phyloP scores from a whole-genome alignment of 2,329 filamentous ascomycete species.

The Thielaviopsis euricoi region DNA sequence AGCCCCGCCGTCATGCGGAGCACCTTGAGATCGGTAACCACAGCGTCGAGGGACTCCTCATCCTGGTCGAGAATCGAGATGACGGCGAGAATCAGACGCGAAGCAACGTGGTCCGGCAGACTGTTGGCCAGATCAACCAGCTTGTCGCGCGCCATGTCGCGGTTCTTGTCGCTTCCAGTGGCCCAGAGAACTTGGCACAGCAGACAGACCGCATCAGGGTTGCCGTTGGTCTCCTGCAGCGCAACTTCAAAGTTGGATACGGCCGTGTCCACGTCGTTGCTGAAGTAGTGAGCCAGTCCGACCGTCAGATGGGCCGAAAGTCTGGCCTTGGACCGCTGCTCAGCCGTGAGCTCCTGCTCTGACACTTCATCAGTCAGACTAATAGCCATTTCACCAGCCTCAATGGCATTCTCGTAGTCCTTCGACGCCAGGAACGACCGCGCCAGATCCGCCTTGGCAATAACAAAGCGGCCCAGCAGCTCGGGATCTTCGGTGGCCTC shows the following conservation, averaged over 20 bases:
- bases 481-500: conserved; percentile 64
- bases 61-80: conserved; percentile 73
- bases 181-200: conserved; percentile 90
- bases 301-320: conserved; percentile 76
- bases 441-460: conserved; percentile 74
- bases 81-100: conserved; percentile 65
- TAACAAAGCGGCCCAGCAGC: conserved; percentile 58
- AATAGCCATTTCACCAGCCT: conserved; percentile 67
- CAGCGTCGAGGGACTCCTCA: conserved; percentile 61
- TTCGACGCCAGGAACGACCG: conserved; percentile 61
- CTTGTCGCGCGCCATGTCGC: conserved; percentile 58
- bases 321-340: conserved; percentile 52
- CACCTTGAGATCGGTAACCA: conserved; percentile 57
- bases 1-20: conserved; percentile 54
- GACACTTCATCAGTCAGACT: conserved; percentile 60
- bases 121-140: conserved; percentile 67
- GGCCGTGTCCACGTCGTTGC: conserved; percentile 46
- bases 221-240: conserved; percentile 55
- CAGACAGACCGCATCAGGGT: conserved; percentile 73
- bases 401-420: conserved; percentile 50
- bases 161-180: conserved; percentile 57
- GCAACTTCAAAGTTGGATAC: conserved; percentile 68
- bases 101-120: conserved; percentile 58
- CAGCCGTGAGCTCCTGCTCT: conserved; percentile 45
- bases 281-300: conserved; percentile 67